These are phyloP conservation scores for Fragilariopsis cylindrus DNA, from an alignment of 108 stramenopile species.

Conservation along the genomic window DNA sequence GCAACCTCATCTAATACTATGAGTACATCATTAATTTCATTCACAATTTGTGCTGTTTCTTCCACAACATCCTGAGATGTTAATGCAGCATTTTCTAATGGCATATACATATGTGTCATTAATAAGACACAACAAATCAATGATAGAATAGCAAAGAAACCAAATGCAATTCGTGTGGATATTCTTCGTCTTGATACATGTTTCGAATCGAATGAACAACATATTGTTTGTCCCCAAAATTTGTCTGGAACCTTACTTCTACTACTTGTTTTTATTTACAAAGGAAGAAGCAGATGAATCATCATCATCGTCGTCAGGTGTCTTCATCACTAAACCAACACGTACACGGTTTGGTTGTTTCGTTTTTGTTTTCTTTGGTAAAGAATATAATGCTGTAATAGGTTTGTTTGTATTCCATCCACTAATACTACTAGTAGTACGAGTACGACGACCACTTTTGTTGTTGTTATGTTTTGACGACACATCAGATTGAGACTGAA, in stretches of 20 bases:
- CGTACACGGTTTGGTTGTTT: too few relatives aligned
- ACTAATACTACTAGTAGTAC: too few relatives aligned
- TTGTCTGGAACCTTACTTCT: neutral
- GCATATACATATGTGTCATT: slow-evolving; percentile 11
- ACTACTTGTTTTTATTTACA: neutral
- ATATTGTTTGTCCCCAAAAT: neutral
- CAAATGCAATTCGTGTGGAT: slow-evolving; percentile 6
- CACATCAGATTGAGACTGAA: too few relatives aligned
- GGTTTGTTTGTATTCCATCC: too few relatives aligned
- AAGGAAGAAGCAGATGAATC: neutral
- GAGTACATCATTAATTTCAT: neutral
- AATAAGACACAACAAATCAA: slow-evolving; percentile 9
- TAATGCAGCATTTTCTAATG: neutral
- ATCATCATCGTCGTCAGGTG: neutral
- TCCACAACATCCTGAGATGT: neutral
- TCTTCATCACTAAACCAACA: neutral
- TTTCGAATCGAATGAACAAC: slow-evolving; percentile 10
- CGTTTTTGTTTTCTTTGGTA: too few relatives aligned
- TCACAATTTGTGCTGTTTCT: slow-evolving; percentile 2
- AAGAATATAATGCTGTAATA: too few relatives aligned
- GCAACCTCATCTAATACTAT: neutral
- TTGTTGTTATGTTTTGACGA: too few relatives aligned
- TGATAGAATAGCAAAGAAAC: neutral
- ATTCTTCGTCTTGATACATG: slow-evolving; percentile 8
- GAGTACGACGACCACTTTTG: too few relatives aligned